Evolutionary conservation across 2,329 filamentous ascomycete species (phyloP), one percentile per base, ranked within the genome.

Genomic region (Fusarium sp.): DNA sequence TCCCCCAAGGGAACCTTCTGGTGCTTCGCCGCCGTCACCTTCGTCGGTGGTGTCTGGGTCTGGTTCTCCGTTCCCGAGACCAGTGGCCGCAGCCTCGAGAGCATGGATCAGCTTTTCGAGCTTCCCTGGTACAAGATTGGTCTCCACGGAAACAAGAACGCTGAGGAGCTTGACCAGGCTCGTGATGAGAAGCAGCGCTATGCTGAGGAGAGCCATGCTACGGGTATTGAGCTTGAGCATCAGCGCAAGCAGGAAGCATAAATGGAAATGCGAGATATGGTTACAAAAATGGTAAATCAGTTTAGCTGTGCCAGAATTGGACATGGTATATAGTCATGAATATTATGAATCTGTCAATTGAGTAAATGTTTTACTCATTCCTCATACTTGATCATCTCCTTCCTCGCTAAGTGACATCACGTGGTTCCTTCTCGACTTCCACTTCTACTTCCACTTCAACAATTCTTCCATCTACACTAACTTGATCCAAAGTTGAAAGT

Each of bases 121-220:
- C 82, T 94, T 49, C 90, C 90, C 1, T 95, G 92, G 92, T 89
- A 92, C 78, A 86, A 87, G 78, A 93, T 95, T 69, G 92, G 92
- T 33, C 80, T 83, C 1, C 75, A 84, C 69, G 86, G 86, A 1
- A 87, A 87, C 74, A 74, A 74, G 65, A 84, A 87, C 71, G 86
- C 86, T 9, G 84, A 86, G 7, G 72, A 77, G 49, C 79, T 80
- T 70, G 85, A 87, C 38, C 70, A 76, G 43, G 81, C 75, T 2
- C 73, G 79, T 33, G 74, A 81, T 56, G 83, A 86, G 76, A 86
- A 87, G 79, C 75, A 82, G 68, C 76, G 77, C 20, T 71, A 74
- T 15, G 78, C 77, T 0, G 77, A 78, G 40, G 79, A 79, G 40
- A 71, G 69, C 8, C 74, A 72, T 3, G 77, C 74, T 3, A 68